Evolutionary conservation across 164 flowering plant genomes (phyloP).

Genomic region (Piper longum): DNA sequence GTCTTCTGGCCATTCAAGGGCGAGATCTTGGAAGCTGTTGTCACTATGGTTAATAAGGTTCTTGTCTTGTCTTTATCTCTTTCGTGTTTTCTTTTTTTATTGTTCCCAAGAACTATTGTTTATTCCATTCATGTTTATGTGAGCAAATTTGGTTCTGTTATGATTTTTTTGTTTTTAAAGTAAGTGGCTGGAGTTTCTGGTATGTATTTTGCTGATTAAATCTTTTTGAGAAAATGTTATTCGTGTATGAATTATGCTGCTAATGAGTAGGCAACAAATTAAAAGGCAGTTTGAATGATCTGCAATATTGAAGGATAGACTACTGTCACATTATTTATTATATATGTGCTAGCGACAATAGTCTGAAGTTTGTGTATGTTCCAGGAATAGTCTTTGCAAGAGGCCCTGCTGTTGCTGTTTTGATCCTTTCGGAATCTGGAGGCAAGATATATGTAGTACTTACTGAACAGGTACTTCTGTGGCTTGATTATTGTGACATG

Average conservation of each 20-base stretch:
- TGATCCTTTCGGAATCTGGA: slow-evolving; percentile 66
- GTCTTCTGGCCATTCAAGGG: slow-evolving; percentile 92
- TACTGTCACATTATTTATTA: too few relatives aligned
- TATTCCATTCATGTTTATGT: background rate
- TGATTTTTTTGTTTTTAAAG: too few relatives aligned
- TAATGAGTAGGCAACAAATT: too few relatives aligned
- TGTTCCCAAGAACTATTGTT: background rate
- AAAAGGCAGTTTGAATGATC: too few relatives aligned
- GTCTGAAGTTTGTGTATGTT: slow-evolving; percentile 35
- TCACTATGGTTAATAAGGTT: slow-evolving; percentile 96
- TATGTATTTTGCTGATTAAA: too few relatives aligned
- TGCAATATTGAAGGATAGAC: too few relatives aligned
- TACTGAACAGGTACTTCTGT: slow-evolving; percentile 65
- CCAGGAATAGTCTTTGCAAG: slow-evolving; percentile 96
- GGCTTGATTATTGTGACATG: background rate
- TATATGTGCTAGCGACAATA: too few relatives aligned
- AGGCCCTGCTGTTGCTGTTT: slow-evolving; percentile 89
- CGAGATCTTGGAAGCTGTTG: slow-evolving; percentile 85
- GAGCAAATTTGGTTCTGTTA: too few relatives aligned
- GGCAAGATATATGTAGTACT: slow-evolving; percentile 77
- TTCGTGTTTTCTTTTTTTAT: background rate
- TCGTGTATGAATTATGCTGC: too few relatives aligned
- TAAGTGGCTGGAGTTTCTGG: too few relatives aligned
- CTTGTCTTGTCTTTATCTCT: background rate
- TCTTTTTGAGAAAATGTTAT: too few relatives aligned